Evolutionary conservation across 179 eudicot genomes (phyloP).

Genomic region (Beta lomatogona): DNA sequence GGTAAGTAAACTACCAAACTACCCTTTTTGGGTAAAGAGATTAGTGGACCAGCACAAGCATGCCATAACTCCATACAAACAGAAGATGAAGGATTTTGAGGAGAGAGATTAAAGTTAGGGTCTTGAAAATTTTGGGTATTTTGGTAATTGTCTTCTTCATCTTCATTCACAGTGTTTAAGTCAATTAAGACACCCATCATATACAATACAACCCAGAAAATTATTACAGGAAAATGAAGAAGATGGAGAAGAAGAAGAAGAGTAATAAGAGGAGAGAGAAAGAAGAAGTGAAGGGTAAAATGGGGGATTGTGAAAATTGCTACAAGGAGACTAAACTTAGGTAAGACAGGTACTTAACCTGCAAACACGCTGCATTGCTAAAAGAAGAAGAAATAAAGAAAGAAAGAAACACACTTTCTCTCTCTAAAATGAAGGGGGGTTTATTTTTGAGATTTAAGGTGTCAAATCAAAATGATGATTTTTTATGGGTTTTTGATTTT

Average conservation of each 20-base stretch:
- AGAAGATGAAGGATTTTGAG: conserved; percentile 26
- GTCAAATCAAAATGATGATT: conserved; percentile 32
- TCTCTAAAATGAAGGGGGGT: neutral
- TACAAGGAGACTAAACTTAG: conserved; percentile 46
- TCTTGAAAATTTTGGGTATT: conserved; percentile 19
- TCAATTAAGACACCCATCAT: conserved; percentile 72
- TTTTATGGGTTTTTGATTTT: neutral
- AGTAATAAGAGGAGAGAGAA: conserved; percentile 14
- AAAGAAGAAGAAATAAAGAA: conserved; percentile 24
- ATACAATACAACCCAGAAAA: neutral
- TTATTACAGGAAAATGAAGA: conserved; percentile 16
- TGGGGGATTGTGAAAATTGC: conserved; percentile 37
- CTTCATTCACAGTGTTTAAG: conserved; percentile 67
- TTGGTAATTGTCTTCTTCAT: conserved; percentile 43
- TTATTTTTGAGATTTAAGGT: conserved; percentile 30
- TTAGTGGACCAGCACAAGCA: conserved; percentile 93
- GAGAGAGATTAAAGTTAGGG: conserved; percentile 18
- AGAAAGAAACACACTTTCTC: conserved; percentile 2
- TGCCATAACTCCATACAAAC: conserved; percentile 98
- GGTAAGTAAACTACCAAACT: conserved; percentile 80
- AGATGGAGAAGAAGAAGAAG: neutral
- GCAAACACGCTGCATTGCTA: conserved; percentile 45
- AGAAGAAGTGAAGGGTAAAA: conserved; percentile 14
- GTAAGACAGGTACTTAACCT: conserved; percentile 51
- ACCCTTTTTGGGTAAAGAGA: conserved; percentile 78